These are phyloP conservation scores for Leishmania aethiopica DNA, from an alignment of 208 protist species.

Conservation along the genomic window DNA sequence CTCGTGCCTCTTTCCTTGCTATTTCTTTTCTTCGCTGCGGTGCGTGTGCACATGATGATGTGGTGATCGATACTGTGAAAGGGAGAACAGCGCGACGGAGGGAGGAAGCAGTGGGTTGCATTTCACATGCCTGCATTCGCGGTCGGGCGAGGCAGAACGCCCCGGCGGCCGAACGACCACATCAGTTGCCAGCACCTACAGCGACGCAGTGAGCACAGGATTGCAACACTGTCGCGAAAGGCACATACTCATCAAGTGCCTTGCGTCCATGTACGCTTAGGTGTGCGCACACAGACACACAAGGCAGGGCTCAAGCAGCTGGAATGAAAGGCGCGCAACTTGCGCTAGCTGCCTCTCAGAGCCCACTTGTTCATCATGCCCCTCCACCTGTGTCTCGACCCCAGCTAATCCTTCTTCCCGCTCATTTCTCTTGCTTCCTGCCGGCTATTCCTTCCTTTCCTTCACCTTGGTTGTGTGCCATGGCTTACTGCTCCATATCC, in stretches of 20 bases:
- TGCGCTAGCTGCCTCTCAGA: not conserved
- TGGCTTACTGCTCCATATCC: not conserved
- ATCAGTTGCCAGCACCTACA: not conserved
- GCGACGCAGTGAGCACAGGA: no score
- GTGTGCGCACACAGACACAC: not conserved
- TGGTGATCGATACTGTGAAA: not conserved
- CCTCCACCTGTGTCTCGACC: not conserved
- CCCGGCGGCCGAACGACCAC: not conserved
- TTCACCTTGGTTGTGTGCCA: conserved; percentile 4
- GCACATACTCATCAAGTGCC: not conserved
- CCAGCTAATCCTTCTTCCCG: not conserved
- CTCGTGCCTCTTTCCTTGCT: conserved; percentile 3
- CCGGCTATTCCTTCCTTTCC: conserved; percentile 6
- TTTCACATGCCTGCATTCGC: not conserved
- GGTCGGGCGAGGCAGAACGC: not conserved
- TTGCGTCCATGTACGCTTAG: not conserved
- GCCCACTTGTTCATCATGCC: not conserved
- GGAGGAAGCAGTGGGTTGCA: not conserved
- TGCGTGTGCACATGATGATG: not conserved
- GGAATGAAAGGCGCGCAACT: not conserved
- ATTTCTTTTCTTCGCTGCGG: conserved; percentile 5
- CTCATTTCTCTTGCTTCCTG: conserved; percentile 24
- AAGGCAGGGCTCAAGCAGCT: not conserved
- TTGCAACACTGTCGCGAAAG: not conserved
- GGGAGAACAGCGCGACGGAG: not conserved